Base-by-base conservation (phyloP, 2,329 filamentous ascomycete species). In the Trematosphaeria pertusa region DNA sequence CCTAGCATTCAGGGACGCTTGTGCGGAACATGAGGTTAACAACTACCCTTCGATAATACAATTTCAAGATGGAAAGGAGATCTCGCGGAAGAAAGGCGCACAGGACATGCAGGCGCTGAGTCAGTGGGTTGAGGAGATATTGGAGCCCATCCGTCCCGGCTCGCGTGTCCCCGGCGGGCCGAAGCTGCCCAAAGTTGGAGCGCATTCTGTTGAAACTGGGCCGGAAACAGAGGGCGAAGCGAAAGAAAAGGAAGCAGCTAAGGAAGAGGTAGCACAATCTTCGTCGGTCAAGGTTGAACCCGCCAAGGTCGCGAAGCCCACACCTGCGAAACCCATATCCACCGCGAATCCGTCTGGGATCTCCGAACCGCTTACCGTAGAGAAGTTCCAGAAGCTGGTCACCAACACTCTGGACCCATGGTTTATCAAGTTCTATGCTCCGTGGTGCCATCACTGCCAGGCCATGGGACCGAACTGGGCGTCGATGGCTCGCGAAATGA, bases 381-480 rank as follows among this genome's bases (percentile, higher is more conserved):
- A 97, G 67, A 89, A 80, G 54, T 99, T 99, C 76, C 87, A 95
- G 69, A 85, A 83, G 47, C 78, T 87, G 28, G 92, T 99, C 36
- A 96, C 91, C 3, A 88, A 87, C 69, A 91, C 91, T 0, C 85
- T 89, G 54, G 91, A 97, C 54, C 87, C 92, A 5, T 99, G 94
- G 94, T 97, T 99, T 67, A 86, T 99, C 79, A 99, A 99, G 73
- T 97, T 99, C 71, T 97, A 97, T 70, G 92, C 91, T 14, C 95
- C 94, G 5, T 97, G 93, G 94, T 99, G 94, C 72, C 85, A 87
- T 59, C 94, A 99, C 74, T 99, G 95, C 73, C 89, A 96, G 74
- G 89, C 89, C 28, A 85, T 99, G 81, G 90, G 88, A 26, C 89
- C 94, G 2, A 91, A 86, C 55, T 99, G 94, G 94, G 79, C 85